Percentiles rank a stretch among this genome's conserved stretches.
Evolutionary conservation across 495 filamentous ascomycete species (phyloP).

Genomic region (Hypoxylon fragiforme): DNA sequence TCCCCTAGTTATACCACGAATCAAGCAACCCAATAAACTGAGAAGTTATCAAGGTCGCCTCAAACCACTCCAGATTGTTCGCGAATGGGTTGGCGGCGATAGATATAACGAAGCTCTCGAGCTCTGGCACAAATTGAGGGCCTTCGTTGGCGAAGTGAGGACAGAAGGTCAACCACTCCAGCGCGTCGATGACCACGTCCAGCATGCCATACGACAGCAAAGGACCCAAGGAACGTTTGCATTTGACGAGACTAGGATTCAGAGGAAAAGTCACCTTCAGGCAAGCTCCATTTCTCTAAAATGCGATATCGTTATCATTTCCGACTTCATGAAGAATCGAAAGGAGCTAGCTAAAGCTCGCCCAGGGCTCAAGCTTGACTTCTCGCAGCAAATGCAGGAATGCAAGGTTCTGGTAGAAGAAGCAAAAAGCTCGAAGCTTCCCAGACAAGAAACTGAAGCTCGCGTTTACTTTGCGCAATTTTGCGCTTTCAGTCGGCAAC

Average conservation of each 20-base stretch:
- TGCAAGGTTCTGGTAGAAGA: constrained; percentile 36
- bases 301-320: constrained; percentile 59
- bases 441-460: constrained; percentile 41
- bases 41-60: constrained; percentile 9
- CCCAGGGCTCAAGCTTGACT: constrained; percentile 38
- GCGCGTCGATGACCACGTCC: constrained; percentile 57
- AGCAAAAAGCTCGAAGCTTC: constrained; percentile 25
- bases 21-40: background rate
- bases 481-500: constrained; percentile 28
- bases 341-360: constrained; percentile 5
- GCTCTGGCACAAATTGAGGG: constrained; percentile 47
- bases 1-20: background rate
- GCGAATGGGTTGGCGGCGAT: constrained; percentile 28
- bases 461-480: constrained; percentile 41
- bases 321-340: constrained; percentile 54
- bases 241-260: constrained; percentile 50
- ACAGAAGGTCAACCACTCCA: constrained; percentile 65
- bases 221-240: constrained; percentile 43
- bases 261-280: constrained; percentile 53
- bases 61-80: constrained; percentile 28
- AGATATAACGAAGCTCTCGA: constrained; percentile 46
- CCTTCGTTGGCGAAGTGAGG: constrained; percentile 50
- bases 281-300: constrained; percentile 55
- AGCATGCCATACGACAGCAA: constrained; percentile 50
- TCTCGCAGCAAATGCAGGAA: constrained; percentile 44